These are phyloP conservation scores for Sarcodon aspratus DNA, from an alignment of 768 basidiomycete species.

Conservation along the genomic window DNA sequence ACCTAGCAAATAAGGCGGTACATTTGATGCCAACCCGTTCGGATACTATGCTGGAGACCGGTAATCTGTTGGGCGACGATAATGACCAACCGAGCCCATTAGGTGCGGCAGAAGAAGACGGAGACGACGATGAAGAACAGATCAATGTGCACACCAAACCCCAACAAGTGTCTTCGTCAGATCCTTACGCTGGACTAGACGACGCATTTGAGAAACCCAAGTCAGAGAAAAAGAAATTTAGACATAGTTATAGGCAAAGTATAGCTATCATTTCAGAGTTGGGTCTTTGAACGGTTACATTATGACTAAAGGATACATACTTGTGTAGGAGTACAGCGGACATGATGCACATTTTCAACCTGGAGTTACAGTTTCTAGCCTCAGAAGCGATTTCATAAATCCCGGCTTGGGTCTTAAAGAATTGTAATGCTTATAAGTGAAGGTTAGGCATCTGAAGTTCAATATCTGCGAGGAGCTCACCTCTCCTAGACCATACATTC, in stretches of 20 bases:
- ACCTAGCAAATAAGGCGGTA: constrained; percentile 10
- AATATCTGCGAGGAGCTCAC: constrained; percentile 29
- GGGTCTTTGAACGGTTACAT: neutral
- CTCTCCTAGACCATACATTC: constrained; percentile 94
- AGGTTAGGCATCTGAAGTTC: neutral
- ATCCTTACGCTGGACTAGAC: constrained; percentile 80
- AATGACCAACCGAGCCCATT: constrained; percentile 5
- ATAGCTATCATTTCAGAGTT: neutral
- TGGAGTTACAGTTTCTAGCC: neutral
- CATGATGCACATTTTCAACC: neutral
- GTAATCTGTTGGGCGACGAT: constrained; percentile 12
- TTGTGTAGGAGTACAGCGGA: neutral
- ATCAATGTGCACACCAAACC: constrained; percentile 10
- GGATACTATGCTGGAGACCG: constrained; percentile 12
- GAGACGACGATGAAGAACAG: constrained; percentile 12
- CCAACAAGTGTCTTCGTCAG: constrained; percentile 17
- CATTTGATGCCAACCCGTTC: constrained; percentile 16
- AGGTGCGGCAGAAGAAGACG: constrained; percentile 6
- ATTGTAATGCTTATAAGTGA: constrained; percentile 66
- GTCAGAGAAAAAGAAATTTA: neutral
- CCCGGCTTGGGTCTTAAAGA: constrained; percentile 53
- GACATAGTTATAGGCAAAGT: neutral
- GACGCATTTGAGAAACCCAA: constrained; percentile 45
- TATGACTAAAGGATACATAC: neutral
- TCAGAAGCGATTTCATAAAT: neutral